Evolutionary conservation across 768 basidiomycete species (phyloP), one percentile per base, ranked within the genome.

Genomic region (Cyclocybe aegerita): DNA sequence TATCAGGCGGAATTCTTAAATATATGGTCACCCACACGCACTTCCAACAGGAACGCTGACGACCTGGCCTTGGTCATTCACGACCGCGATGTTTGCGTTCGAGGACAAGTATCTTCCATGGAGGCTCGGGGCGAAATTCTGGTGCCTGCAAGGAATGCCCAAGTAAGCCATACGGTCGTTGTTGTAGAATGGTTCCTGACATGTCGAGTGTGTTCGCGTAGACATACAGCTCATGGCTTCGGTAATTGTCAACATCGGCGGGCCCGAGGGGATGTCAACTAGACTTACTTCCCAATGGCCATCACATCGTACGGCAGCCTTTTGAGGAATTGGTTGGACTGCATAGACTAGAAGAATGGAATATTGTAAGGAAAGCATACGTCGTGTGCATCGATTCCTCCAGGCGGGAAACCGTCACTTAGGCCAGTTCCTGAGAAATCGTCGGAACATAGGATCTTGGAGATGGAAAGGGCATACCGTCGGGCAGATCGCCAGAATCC

Each of bases 11-110:
- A 45, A 15, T 14, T 23, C 23, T 23, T 6, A 30, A 31, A 9
- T 12, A 15, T 10, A 14, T 29, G 16, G 15, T 9, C 11, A 40
- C n/a, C 38, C 4, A 17, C 41, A 52, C 64, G 40, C 52, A 71
- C 70, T 66, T 39, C 73, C 79, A 43, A 75, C 67, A 1, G 73
- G 69, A 4, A 66, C 61, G 41, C 55, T 72, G 29, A 70, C 66
- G 3, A 65, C 60, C 32, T 71, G 59, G 31, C 70, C 70, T n/a
- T 70, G 50, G 32, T 67, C 59, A 58, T 79, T 76, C 11, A 74
- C 54, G 8, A 88, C 61, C 2, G 91, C 93, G 62, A 96, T 90
- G 69, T 95, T 90, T 48, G 82, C 88, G 59, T 96, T 96, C 2
- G 86, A 90, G 1, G 90, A 83, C 41, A 97, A 70, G 65, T 93